phyloP scores from a whole-genome alignment of 306 rosid genomes.

The Quercus ilex region DNA sequence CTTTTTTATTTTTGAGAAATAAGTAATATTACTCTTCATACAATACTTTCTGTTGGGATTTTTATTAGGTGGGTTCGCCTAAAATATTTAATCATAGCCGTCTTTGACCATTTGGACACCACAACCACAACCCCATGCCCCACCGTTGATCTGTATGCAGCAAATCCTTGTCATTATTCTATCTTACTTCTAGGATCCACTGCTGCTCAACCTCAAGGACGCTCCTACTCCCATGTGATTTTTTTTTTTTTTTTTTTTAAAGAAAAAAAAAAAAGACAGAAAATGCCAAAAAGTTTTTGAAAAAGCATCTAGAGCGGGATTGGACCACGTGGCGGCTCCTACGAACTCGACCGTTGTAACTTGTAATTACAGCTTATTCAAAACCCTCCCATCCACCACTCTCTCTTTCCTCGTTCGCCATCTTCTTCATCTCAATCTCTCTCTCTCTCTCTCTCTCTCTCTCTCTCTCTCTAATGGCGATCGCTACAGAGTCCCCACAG shows the following conservation, averaged over 20 bases:
- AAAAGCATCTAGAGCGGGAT: constrained; percentile 33
- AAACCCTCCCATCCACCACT: neutral
- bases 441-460: constrained; percentile 5
- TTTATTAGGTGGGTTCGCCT: too few species aligned
- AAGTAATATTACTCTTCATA: too few species aligned
- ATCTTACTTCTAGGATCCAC: too few species aligned
- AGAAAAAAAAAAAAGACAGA: neutral
- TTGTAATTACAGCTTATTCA: constrained; percentile 18
- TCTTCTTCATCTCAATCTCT: constrained; percentile 8
- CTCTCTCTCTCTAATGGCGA: constrained; percentile 50
- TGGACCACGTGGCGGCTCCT: constrained; percentile 48
- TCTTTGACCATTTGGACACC: too few species aligned
- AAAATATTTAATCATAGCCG: too few species aligned
- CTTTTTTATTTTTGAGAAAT: too few species aligned
- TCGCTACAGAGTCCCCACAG: constrained; percentile 63
- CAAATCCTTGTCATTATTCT: too few species aligned
- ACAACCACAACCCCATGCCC: too few species aligned
- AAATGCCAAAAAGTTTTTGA: constrained; percentile 30
- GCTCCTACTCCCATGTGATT: neutral
- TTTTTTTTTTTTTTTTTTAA: too few species aligned
- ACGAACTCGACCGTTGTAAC: constrained; percentile 83
- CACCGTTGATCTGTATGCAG: too few species aligned
- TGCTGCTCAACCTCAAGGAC: neutral
- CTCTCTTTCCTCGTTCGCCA: constrained; percentile 7
- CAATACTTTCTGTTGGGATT: too few species aligned